Conservation (phyloP, 1,139 yeast genomes). For the Pichia sp. region DNA sequence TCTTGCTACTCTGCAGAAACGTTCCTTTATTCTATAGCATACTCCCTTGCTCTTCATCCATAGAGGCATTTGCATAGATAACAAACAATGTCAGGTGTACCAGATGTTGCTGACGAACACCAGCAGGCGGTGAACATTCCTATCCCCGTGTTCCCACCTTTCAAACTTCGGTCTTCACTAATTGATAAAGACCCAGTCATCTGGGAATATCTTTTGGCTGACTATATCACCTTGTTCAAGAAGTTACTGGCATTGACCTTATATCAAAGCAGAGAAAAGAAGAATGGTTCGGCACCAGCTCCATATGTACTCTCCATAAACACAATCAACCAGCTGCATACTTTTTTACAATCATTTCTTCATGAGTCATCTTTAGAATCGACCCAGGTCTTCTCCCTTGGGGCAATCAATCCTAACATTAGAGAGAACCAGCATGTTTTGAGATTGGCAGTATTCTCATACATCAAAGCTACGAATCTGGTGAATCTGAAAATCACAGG, state of each 20-base stretch:
- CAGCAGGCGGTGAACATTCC: constrained; percentile 37
- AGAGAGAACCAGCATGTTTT: constrained; percentile 46
- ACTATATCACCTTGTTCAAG: constrained; percentile 50
- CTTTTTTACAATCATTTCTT: constrained; percentile 53
- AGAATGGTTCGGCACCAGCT: constrained; percentile 2
- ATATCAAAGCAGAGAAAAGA: constrained; percentile 11
- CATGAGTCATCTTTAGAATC: constrained; percentile 58
- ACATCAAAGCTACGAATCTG: constrained; percentile 50
- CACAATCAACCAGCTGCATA: constrained; percentile 55
- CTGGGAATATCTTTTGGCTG: constrained; percentile 68
- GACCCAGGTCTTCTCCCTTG: constrained; percentile 58
- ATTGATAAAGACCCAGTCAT: constrained; percentile 80
- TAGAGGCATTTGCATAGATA: neutral
- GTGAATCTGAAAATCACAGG: constrained; percentile 54
- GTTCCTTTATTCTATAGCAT: neutral
- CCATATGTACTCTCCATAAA: constrained; percentile 40
- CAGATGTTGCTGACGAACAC: neutral
- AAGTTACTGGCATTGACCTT: constrained; percentile 35
- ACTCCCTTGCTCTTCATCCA: neutral
- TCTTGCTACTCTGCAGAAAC: neutral
- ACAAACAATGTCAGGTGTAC: neutral
- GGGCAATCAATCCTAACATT: constrained; percentile 67
- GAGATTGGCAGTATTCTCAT: constrained; percentile 48
- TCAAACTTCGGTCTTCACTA: constrained; percentile 63
- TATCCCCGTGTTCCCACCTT: constrained; percentile 70